Evolutionary conservation across 2,329 filamentous ascomycete genomes (phyloP).

Genomic region (Ophiostoma tasmaniense): DNA sequence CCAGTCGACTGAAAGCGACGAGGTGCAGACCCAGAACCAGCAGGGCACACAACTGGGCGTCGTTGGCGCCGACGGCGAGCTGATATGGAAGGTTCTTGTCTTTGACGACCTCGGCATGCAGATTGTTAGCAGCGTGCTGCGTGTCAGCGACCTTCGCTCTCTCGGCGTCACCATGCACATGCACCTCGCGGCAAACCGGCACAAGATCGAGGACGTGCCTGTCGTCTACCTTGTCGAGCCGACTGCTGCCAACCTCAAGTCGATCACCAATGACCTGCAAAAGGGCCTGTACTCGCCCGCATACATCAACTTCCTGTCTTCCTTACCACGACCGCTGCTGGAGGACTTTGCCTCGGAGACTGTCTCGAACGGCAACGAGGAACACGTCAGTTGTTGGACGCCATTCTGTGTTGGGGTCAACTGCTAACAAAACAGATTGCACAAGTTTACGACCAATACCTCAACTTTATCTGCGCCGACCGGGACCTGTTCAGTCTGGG

Average conservation of each 20-base stretch:
- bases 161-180: constrained; percentile 97
- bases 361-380: constrained; percentile 72
- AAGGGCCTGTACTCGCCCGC: constrained; percentile 85
- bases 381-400: constrained; percentile 32
- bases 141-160: constrained; percentile 83
- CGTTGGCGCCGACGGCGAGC: constrained; percentile 80
- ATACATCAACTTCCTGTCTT: constrained; percentile 95
- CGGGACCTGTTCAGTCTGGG: constrained; percentile 92
- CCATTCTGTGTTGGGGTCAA: not conserved
- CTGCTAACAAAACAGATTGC: constrained; percentile 53
- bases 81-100: constrained; percentile 95
- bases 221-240: constrained; percentile 96
- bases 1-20: constrained; percentile 51
- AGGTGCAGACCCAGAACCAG: constrained; percentile 39
- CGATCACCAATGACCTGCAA: constrained; percentile 77
- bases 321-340: constrained; percentile 77
- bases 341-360: constrained; percentile 93
- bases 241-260: constrained; percentile 67
- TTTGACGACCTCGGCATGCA: constrained; percentile 87
- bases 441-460: constrained; percentile 90
- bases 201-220: constrained; percentile 91
- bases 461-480: constrained; percentile 95
- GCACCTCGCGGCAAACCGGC: constrained; percentile 72
- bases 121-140: constrained; percentile 91
- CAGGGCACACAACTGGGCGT: constrained; percentile 54